Base-by-base conservation (phyloP, 495 filamentous ascomycete genomes). In the Talaromyces nanjingensis region DNA sequence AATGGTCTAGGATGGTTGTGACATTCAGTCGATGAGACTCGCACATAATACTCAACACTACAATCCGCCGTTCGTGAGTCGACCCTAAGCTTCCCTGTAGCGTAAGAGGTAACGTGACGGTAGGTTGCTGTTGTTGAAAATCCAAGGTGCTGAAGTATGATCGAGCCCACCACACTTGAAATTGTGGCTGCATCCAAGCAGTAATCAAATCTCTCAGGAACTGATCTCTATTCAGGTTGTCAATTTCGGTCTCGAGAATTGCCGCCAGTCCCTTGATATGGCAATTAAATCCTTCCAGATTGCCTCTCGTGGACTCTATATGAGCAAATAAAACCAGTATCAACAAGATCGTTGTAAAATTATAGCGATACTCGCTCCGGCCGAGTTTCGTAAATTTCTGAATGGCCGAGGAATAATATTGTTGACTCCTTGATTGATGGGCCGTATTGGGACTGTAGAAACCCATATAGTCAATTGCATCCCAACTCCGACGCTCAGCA, bases 11-110 rank as follows among this genome's bases (percentile, higher is more conserved):
- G 1, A 67, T 27, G 2, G 31, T 37, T 14, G 58, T 56, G 9
- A 63, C 64, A 59, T 71, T 74, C 5, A 73, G 42, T 39, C 69
- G 65, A 67, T 74, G 69, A 3, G 72, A 72, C 64, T 72, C 72
- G 34, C 72, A 74, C 60, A 74, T 63, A 11, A 73, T 73, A 37
- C 67, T 68, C 8, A 74, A n/a, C 18, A 67, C 65, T 11, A n/a
- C 24, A 25, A 68, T 67, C 5, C 69, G 67, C 34, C 66, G 63
- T 25, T 67, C 68, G 7, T 71, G 63, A 9, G 65, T 47, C 4
- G 68, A 64, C 24, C n/a, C 5, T 27, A 39, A 60, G 12, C 11
- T 42, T 47, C 34, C 61, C n/a, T 34, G 25, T n/a, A 68, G 61
- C 5, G 54, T 37, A 37, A 3, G 8, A 2, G 68, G 66, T 5